Conservation (phyloP, 2,329 filamentous ascomycete species). For the Xylaria multiplex region DNA sequence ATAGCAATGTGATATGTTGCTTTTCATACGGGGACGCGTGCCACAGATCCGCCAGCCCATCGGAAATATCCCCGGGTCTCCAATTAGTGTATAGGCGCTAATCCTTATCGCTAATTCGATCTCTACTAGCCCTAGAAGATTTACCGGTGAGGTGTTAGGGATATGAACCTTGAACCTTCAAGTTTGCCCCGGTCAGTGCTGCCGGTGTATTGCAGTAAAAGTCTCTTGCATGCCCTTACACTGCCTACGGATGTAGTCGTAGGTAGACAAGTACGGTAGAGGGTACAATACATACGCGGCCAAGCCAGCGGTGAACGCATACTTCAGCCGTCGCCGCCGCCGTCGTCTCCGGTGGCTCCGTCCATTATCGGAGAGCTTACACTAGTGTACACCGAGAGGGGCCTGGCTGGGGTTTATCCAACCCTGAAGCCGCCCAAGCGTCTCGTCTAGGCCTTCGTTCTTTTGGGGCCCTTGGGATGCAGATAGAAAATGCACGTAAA, state of each 20-base stretch:
- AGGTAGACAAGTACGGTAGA: neutral
- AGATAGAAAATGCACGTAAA: neutral
- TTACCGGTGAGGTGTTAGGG: neutral
- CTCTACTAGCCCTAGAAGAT: neutral
- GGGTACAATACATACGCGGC: neutral
- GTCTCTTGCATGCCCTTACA: neutral
- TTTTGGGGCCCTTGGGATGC: neutral
- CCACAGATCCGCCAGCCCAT: neutral
- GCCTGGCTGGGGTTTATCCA: neutral
- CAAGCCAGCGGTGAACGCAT: neutral
- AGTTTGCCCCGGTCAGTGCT: no score
- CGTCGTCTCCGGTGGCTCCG: neutral
- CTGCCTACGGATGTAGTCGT: neutral
- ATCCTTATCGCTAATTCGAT: neutral
- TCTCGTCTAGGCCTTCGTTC: neutral
- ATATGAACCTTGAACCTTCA: neutral
- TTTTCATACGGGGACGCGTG: neutral
- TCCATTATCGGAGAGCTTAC: neutral
- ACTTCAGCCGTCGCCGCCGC: neutral
- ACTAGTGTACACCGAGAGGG: conserved; percentile 5
- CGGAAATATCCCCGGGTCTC: conserved; percentile 9
- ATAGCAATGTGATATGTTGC: conserved; percentile 2
- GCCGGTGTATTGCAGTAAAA: conserved; percentile 1
- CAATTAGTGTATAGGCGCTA: neutral
- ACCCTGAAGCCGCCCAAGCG: neutral